These are phyloP conservation scores for Kluyveromyces aestuarii DNA, from an alignment of 805 yeast species.

Conservation along the genomic window DNA sequence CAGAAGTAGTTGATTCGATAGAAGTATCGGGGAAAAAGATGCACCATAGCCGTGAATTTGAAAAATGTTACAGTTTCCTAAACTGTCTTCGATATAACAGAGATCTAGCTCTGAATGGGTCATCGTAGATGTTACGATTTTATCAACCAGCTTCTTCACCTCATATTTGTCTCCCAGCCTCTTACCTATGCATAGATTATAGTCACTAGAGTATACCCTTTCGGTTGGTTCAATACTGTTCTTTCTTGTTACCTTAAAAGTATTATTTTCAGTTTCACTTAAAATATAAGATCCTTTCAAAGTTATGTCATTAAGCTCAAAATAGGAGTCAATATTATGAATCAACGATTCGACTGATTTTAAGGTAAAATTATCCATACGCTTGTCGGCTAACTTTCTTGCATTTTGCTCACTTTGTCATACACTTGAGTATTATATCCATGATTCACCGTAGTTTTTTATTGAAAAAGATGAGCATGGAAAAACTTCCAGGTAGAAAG, in stretches of 20 bases:
- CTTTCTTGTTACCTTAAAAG: neutral
- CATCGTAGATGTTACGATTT: conserved; percentile 2
- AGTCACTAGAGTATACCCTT: neutral
- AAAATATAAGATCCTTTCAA: neutral
- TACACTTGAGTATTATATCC: no score
- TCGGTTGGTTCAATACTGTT: neutral
- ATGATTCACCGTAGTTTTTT: neutral
- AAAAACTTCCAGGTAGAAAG: neutral
- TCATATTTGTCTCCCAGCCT: neutral
- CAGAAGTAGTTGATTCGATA: neutral
- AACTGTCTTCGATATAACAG: conserved; percentile 3
- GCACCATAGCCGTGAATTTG: conserved; percentile 5
- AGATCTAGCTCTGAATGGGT: conserved; percentile 6
- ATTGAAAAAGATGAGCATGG: neutral
- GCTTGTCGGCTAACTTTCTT: neutral
- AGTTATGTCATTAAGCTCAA: neutral
- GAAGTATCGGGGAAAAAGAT: neutral
- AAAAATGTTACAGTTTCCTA: conserved; percentile 3
- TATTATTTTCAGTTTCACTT: neutral
- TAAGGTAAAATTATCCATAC: neutral
- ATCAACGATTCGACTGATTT: neutral
- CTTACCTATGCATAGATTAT: neutral
- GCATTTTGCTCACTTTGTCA: neutral
- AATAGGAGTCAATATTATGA: conserved; percentile 3
- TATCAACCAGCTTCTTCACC: neutral